Conservation (phyloP, 2,329 filamentous ascomycete genomes). For the Biscogniauxia marginata region DNA sequence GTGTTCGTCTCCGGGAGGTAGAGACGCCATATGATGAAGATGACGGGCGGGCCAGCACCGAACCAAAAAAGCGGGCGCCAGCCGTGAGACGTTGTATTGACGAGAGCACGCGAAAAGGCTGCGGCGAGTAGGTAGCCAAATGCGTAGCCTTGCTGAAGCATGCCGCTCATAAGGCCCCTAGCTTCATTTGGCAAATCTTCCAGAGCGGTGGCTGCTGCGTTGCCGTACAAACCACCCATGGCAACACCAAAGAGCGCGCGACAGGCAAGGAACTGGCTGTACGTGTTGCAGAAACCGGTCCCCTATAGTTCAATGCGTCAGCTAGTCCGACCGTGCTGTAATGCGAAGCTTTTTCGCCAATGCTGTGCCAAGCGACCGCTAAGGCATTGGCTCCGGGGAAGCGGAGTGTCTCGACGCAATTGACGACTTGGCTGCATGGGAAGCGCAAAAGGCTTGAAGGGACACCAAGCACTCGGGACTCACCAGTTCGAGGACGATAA, state of each 20-base stretch:
- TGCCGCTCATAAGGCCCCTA: conserved; percentile 71
- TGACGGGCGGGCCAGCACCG: conserved; percentile 72
- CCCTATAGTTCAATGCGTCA: conserved; percentile 35
- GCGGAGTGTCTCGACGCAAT: background rate
- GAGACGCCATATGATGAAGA: conserved; percentile 78
- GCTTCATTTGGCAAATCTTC: conserved; percentile 70
- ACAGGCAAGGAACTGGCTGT: conserved; percentile 70
- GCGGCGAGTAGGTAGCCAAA: conserved; percentile 63
- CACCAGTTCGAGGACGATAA: conserved; percentile 70
- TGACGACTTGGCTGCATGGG: conserved; percentile 1
- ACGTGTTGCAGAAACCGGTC: conserved; percentile 69
- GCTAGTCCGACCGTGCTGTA: background rate
- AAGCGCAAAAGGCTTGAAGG: conserved; percentile 1
- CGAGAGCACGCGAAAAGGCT: conserved; percentile 63
- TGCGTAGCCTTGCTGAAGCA: conserved; percentile 72
- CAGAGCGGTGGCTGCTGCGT: conserved; percentile 74
- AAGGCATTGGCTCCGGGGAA: conserved; percentile 5
- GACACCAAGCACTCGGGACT: conserved; percentile 24
- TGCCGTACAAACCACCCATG: conserved; percentile 80
- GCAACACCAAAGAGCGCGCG: conserved; percentile 75
- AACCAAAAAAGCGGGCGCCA: conserved; percentile 93
- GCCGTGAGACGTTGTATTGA: conserved; percentile 72
- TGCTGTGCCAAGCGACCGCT: conserved; percentile 29
- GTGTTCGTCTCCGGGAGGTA: conserved; percentile 76
- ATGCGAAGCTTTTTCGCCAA: conserved; percentile 26